phyloP scores from a whole-genome alignment of 2,329 filamentous ascomycete species.

The Arthrobotrys musiformis region DNA sequence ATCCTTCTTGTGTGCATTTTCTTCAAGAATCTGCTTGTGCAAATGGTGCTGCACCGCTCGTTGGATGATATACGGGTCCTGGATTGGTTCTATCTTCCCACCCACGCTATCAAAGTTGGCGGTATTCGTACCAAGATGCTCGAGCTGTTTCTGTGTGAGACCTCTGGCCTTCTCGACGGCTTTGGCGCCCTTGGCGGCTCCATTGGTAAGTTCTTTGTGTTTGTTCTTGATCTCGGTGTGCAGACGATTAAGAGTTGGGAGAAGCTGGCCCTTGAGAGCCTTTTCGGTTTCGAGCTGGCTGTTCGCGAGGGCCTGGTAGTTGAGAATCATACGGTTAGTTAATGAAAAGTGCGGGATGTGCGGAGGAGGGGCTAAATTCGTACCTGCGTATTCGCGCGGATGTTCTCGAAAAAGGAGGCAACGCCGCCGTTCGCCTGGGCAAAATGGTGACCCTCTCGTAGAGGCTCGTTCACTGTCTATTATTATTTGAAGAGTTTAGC shows the following conservation, averaged over 20 bases:
- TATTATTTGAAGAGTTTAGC: background rate
- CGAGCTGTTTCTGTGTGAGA: constrained; percentile 92
- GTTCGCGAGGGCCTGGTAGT: constrained; percentile 78
- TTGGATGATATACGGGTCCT: constrained; percentile 89
- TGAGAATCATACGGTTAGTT: background rate
- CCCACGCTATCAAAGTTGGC: constrained; percentile 76
- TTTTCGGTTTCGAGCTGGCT: constrained; percentile 91
- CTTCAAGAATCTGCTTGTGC: constrained; percentile 89
- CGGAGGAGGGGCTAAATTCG: background rate
- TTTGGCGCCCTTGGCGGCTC: constrained; percentile 85
- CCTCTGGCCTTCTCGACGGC: constrained; percentile 89
- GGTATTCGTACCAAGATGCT: constrained; percentile 86
- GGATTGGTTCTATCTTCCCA: constrained; percentile 74
- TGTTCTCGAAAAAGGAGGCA: constrained; percentile 90
- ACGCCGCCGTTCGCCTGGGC: constrained; percentile 84
- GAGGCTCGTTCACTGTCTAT: constrained; percentile 82
- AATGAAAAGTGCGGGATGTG: constrained; percentile 20
- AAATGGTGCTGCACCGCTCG: constrained; percentile 84
- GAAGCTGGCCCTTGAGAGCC: constrained; percentile 83
- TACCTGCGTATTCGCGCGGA: constrained; percentile 87
- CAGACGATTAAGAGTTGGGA: constrained; percentile 88
- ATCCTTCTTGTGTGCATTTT: constrained; percentile 96
- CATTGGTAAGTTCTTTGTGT: constrained; percentile 84
- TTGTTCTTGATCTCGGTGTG: constrained; percentile 98
- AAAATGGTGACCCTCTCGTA: constrained; percentile 92